phyloP scores from a whole-genome alignment of 2,329 filamentous ascomycete species.

The Sarocladiaceae sp. region DNA sequence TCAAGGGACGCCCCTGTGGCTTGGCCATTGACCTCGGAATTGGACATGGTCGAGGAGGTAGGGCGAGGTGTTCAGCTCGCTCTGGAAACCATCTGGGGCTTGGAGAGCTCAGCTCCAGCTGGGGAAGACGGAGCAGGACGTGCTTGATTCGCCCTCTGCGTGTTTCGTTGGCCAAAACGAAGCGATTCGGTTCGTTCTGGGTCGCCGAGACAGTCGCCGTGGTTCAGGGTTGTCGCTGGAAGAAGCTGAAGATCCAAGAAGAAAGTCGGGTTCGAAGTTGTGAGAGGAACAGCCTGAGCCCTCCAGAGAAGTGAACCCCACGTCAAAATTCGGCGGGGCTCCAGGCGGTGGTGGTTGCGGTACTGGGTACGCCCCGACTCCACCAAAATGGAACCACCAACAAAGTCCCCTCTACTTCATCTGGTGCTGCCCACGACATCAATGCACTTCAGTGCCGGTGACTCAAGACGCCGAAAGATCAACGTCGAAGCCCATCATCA shows the following conservation, averaged over 20 bases:
- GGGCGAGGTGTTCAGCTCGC: neutral
- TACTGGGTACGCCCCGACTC: neutral
- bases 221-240: neutral
- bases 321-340: slow-evolving; percentile 9
- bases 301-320: slow-evolving; percentile 5
- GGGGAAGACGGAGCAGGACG: neutral
- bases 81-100: slow-evolving; percentile 27
- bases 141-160: too few relatives aligned
- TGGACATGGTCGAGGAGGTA: slow-evolving; percentile 26
- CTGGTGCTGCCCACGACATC: neutral
- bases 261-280: neutral
- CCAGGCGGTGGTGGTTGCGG: neutral
- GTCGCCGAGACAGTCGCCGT: neutral
- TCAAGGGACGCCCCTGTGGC: slow-evolving; percentile 37
- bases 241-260: neutral
- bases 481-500: too few relatives aligned
- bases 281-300: neutral
- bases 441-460: neutral
- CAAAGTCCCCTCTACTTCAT: neutral
- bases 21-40: slow-evolving; percentile 37
- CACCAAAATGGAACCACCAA: neutral
- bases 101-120: neutral
- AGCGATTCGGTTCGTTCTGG: too few relatives aligned
- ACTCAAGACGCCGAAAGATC: neutral
- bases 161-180: too few relatives aligned